Percentiles rank a stretch among this genome's conserved stretches.
phyloP scores from a whole-genome alignment of 495 filamentous ascomycete species.

The Neurospora sp. region DNA sequence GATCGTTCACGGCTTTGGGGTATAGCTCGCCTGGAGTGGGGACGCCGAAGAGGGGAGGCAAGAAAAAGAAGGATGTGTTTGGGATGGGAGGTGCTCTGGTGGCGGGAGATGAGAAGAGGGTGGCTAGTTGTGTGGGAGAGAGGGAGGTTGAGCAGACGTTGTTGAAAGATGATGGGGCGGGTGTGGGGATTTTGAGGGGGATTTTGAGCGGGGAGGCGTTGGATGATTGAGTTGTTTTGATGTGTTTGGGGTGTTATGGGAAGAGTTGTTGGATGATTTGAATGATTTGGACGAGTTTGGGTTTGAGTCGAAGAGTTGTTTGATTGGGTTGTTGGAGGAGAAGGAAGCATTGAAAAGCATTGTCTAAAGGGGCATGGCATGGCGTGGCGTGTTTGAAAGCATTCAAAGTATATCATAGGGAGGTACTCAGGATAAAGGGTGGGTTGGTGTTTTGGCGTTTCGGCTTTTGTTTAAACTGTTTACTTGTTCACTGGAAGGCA shows the following conservation, averaged over 20 bases:
- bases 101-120: slow-evolving; percentile 52
- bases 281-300: neutral
- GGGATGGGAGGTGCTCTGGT: slow-evolving; percentile 24
- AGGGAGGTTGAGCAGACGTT: slow-evolving; percentile 64
- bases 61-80: slow-evolving; percentile 23
- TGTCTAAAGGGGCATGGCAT: slow-evolving; percentile 4
- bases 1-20: slow-evolving; percentile 46
- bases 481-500: neutral
- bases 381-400: slow-evolving; percentile 1
- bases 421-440: neutral
- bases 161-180: slow-evolving; percentile 43
- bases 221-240: slow-evolving; percentile 20
- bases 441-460: neutral
- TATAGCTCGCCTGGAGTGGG: slow-evolving; percentile 42
- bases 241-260: neutral
- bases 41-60: slow-evolving; percentile 29
- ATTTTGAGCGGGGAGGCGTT: slow-evolving; percentile 43
- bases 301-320: no score
- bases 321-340: neutral
- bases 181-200: slow-evolving; percentile 43
- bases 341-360: neutral
- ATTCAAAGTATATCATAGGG: neutral
- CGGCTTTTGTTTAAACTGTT: neutral
- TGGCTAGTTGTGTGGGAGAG: slow-evolving; percentile 68
- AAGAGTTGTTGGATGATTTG: neutral